Conservation (phyloP, 2,329 filamentous ascomycete species). For the Aspergillus sp. region DNA sequence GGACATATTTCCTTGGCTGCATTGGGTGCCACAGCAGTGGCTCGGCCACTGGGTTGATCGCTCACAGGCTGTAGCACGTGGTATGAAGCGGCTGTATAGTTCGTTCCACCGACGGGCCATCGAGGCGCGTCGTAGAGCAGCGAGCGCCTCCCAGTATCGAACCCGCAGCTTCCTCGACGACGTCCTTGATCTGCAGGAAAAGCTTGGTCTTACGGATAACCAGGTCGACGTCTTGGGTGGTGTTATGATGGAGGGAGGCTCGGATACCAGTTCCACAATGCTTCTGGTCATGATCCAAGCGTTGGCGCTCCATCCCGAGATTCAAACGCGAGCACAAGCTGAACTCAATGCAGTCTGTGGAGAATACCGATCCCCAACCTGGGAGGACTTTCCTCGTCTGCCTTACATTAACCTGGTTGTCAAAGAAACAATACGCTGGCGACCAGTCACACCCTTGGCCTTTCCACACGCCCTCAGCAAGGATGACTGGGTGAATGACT, state of each 20-base stretch:
- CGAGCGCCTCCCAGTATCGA: too few relatives aligned
- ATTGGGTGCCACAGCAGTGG: neutral
- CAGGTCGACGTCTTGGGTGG: conserved; percentile 42
- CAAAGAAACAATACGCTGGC: conserved; percentile 60
- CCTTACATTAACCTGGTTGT: conserved; percentile 53
- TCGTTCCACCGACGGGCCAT: too few relatives aligned
- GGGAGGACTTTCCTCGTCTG: conserved; percentile 29
- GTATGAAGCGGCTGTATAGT: neutral
- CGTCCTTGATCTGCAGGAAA: too few relatives aligned
- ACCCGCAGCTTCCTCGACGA: too few relatives aligned
- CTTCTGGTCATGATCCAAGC: conserved; percentile 34
- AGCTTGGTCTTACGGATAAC: conserved; percentile 37
- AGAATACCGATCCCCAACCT: conserved; percentile 50
- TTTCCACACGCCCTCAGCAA: conserved; percentile 19
- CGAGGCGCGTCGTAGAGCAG: too few relatives aligned
- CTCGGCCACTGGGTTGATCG: neutral
- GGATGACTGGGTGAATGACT: conserved; percentile 46
- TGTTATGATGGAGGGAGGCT: conserved; percentile 36
- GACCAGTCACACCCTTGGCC: conserved; percentile 36
- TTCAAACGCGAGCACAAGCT: conserved; percentile 44
- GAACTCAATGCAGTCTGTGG: conserved; percentile 55
- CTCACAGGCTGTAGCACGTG: neutral
- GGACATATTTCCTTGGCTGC: conserved; percentile 45
- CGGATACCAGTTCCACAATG: conserved; percentile 44
- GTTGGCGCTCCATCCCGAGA: conserved; percentile 14